Percentiles rank a stretch among this genome's conserved stretches.
These are phyloP conservation scores for Solanum ahanhuiri DNA, from an alignment of 257 asterid species.

Conservation along the genomic window DNA sequence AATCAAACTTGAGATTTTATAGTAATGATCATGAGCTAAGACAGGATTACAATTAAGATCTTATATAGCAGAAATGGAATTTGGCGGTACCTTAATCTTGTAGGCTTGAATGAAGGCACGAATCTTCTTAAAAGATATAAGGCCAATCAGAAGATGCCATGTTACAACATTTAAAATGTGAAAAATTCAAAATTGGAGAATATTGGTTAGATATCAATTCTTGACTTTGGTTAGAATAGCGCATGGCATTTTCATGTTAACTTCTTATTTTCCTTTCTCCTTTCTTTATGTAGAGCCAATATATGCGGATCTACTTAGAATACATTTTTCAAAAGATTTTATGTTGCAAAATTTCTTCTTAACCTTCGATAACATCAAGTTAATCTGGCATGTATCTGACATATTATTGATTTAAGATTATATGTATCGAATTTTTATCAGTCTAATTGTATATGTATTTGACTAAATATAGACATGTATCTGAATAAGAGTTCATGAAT, in stretches of 20 bases:
- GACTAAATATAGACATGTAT: too few species aligned
- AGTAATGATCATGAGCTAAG: background rate
- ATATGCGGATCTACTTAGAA: background rate
- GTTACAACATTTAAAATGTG: background rate
- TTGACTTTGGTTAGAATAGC: background rate
- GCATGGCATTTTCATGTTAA: background rate
- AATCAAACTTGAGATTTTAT: background rate
- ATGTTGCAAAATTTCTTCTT: background rate
- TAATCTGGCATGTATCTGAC: background rate
- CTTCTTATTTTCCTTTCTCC: background rate
- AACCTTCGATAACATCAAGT: background rate
- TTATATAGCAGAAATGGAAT: background rate
- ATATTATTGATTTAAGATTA: too few species aligned
- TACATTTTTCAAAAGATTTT: background rate
- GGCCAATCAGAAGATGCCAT: background rate
- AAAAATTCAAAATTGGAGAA: background rate
- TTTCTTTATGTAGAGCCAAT: background rate
- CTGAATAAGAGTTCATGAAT: background rate
- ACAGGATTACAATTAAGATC: background rate
- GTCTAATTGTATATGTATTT: background rate
- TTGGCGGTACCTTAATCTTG: background rate
- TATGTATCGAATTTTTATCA: background rate
- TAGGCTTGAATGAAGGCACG: background rate
- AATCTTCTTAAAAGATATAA: background rate
- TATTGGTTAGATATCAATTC: background rate